Percentiles rank a stretch among this genome's conserved stretches.
These are phyloP conservation scores for Rhizoclosmatium globosum DNA, from an alignment of 192 early-diverging fungal genomes.

Conservation along the genomic window DNA sequence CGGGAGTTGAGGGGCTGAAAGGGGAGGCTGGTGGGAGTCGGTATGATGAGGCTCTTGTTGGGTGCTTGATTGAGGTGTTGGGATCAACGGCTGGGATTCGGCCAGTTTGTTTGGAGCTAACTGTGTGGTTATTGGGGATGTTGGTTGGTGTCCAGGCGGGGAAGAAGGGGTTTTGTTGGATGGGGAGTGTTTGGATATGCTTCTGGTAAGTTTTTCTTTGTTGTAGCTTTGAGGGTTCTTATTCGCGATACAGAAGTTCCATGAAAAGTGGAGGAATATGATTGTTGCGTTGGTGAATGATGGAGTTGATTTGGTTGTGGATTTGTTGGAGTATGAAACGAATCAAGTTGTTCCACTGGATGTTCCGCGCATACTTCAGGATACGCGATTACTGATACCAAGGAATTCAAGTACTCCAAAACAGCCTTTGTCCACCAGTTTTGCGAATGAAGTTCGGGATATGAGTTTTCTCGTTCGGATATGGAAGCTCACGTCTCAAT, in stretches of 20 bases:
- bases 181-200: neutral
- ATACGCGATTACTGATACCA: neutral
- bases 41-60: neutral
- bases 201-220: too few species aligned
- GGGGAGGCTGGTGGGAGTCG: too few species aligned
- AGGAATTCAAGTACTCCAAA: neutral
- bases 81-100: conserved; percentile 4
- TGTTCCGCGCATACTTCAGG: neutral
- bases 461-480: conserved; percentile 3
- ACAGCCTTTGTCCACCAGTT: neutral
- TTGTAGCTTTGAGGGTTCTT: neutral
- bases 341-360: neutral
- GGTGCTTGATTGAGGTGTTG: conserved; percentile 21
- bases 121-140: neutral
- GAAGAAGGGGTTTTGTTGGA: neutral
- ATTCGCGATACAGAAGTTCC: conserved; percentile 5
- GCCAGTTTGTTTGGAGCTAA: conserved; percentile 13
- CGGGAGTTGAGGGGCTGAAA: too few species aligned
- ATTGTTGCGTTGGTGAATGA: conserved; percentile 25
- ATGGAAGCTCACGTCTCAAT: conserved; percentile 11
- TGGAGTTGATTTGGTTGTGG: conserved; percentile 24
- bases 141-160: neutral
- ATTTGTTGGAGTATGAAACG: conserved; percentile 25
- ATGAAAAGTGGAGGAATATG: conserved; percentile 6
- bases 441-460: conserved; percentile 11